Percentiles rank a stretch among this genome's conserved stretches.
These are phyloP conservation scores for Pseudohalonectria lignicola DNA, from an alignment of 2,329 filamentous ascomycete species.

Conservation along the genomic window DNA sequence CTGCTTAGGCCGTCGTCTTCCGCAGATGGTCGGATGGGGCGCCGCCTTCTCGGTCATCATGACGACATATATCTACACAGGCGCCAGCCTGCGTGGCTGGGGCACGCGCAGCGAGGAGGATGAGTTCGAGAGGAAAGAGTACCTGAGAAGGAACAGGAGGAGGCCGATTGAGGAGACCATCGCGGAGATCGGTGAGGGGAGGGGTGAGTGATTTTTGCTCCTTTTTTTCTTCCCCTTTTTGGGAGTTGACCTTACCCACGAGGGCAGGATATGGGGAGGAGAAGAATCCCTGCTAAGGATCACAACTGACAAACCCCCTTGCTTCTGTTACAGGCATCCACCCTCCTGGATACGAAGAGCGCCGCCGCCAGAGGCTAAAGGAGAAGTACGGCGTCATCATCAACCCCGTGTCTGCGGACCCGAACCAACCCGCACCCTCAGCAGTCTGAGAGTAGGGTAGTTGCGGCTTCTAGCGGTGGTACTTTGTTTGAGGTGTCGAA, in stretches of 20 bases:
- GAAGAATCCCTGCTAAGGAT: not conserved
- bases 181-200: slow-evolving; percentile 71
- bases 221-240: not conserved
- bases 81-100: slow-evolving; percentile 42
- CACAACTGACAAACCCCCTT: slow-evolving; percentile 4
- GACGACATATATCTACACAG: slow-evolving; percentile 57
- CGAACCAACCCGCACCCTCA: slow-evolving; percentile 14
- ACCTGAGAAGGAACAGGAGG: slow-evolving; percentile 61
- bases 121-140: slow-evolving; percentile 68
- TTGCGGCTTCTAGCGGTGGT: not conserved
- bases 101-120: slow-evolving; percentile 42
- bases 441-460: too few species aligned
- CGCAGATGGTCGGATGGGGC: slow-evolving; percentile 60
- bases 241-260: slow-evolving; percentile 14
- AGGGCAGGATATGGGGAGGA: too few species aligned
- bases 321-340: slow-evolving; percentile 51
- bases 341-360: slow-evolving; percentile 73
- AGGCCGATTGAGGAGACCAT: slow-evolving; percentile 70
- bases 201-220: slow-evolving; percentile 45
- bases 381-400: slow-evolving; percentile 84
- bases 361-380: slow-evolving; percentile 70
- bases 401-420: slow-evolving; percentile 48
- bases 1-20: slow-evolving; percentile 35
- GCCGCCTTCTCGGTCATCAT: slow-evolving; percentile 42
- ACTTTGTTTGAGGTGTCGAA: not conserved